Evolutionary conservation across 2,329 filamentous ascomycete species (phyloP).

Genomic region (Penicillium sp.): DNA sequence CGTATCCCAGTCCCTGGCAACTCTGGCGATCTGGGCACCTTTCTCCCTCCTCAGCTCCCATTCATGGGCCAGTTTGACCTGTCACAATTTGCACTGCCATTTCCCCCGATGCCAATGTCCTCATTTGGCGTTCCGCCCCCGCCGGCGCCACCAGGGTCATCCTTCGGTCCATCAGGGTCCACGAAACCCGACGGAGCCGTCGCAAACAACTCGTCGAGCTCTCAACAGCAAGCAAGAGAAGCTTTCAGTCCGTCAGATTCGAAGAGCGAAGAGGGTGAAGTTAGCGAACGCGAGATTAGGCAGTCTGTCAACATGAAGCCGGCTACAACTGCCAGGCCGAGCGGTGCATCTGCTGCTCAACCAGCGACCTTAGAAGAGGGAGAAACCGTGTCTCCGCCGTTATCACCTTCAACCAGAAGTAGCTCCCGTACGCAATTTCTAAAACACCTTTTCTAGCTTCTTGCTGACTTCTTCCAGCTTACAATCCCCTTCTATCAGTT

Average conservation of each 20-base stretch:
- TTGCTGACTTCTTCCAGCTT: constrained; percentile 39
- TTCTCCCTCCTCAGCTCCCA: constrained; percentile 40
- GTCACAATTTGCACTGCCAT: constrained; percentile 39
- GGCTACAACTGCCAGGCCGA: neutral
- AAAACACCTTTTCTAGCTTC: neutral
- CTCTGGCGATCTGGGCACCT: constrained; percentile 28
- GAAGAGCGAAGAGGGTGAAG: constrained; percentile 74
- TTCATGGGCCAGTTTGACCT: constrained; percentile 43
- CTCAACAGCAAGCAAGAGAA: constrained; percentile 22
- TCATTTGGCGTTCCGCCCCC: constrained; percentile 32
- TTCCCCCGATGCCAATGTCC: constrained; percentile 41
- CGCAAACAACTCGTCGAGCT: constrained; percentile 9
- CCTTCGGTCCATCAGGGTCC: constrained; percentile 15
- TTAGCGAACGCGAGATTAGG: constrained; percentile 69
- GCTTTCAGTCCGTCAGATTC: constrained; percentile 42
- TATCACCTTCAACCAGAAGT: constrained; percentile 34
- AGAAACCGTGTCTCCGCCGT: constrained; percentile 32
- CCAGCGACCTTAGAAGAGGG: constrained; percentile 35
- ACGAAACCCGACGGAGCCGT: neutral
- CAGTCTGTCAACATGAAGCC: constrained; percentile 3
- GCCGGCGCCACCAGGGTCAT: constrained; percentile 27
- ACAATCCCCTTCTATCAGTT: constrained; percentile 42
- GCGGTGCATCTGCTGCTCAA: constrained; percentile 7
- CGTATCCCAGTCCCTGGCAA: constrained; percentile 41
- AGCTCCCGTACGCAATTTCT: constrained; percentile 40